These are phyloP conservation scores for Cryptococcus amylolentus DNA, from an alignment of 1,284 basidiomycete genomes.

Conservation along the genomic window DNA sequence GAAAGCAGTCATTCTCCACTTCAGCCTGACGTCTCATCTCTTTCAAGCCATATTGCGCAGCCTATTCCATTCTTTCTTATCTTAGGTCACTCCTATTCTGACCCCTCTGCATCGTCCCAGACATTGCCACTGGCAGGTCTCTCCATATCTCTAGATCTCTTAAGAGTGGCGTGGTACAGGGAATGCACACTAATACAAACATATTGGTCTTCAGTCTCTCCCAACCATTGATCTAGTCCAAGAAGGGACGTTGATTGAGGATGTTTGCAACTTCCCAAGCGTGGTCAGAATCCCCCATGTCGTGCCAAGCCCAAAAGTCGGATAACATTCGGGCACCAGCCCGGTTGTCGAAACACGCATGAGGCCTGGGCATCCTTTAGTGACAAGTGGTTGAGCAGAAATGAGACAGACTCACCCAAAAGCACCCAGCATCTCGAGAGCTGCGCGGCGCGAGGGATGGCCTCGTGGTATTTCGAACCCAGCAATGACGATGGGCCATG, in stretches of 20 bases:
- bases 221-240: conserved; percentile 6
- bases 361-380: conserved; percentile 18
- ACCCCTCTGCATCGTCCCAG: too few relatives aligned
- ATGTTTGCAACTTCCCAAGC: conserved; percentile 17
- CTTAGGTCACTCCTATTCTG: too few relatives aligned
- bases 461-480: conserved; percentile 39
- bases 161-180: too few relatives aligned
- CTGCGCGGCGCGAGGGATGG: conserved; percentile 32
- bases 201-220: too few relatives aligned
- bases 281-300: conserved; percentile 15
- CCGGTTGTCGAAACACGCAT: conserved; percentile 45
- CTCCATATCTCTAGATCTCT: too few relatives aligned
- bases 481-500: conserved; percentile 45
- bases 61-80: too few relatives aligned
- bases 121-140: too few relatives aligned
- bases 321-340: conserved; percentile 17
- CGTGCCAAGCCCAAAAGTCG: conserved; percentile 22
- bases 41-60: too few relatives aligned
- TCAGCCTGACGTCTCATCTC: too few relatives aligned
- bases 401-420: conserved; percentile 33
- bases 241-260: conserved; percentile 17
- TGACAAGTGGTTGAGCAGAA: neutral
- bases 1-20: too few relatives aligned
- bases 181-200: too few relatives aligned
- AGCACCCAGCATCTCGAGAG: conserved; percentile 36